Base-by-base conservation (phyloP, 1,284 basidiomycete genomes). In the Apiotrichum montevideense region DNA sequence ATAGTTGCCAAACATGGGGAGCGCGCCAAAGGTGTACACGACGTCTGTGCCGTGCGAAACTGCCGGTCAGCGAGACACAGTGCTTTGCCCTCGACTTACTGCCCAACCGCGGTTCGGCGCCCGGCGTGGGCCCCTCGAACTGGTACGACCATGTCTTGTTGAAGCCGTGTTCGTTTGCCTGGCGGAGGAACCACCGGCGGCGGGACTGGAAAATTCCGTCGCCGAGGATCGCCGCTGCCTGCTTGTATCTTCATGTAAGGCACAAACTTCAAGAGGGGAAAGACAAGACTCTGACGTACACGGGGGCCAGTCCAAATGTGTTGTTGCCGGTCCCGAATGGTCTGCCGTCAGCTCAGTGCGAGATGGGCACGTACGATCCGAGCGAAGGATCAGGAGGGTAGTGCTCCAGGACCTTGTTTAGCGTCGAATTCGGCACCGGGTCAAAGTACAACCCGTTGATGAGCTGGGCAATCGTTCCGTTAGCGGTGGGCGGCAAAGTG, bases 311-410 rank as follows among this genome's bases (percentile, higher is more conserved):
- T 2, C 71, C 72, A 37, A 73, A 74, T 0, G 72, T 73, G 43
- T 73, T 59, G 58, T 74, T 73, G 15, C 72, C 74, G 8, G 71
- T 71, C 7, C 56, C 66, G 58, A 65, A 76, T 1, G 74, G 74
- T 37, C 69, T 67, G 40, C 68, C 3, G 29, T 29, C 29, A 29
- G 29, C 29, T 3, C 29, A 29, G 29, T 29, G 29, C 29, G 29
- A 29, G 29, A 29, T 29, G 3, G 29, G 29, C 29, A 29, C 29
- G 29, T 29, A 29, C 29, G 29, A 29, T 29, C 29, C 71, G 0
- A 62, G 35, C 10, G 64, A 43, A 1, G 67, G 63, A 10, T 57
- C 59, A 35, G 64, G 44, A 3, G 68, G 67, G 44, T 55, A 55
- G 9, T 32, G 32, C 9, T 40, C 13, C 14, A 51, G 33, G 35